Evolutionary conservation across 768 basidiomycete species (phyloP).

Genomic region (Hericium erinaceus): DNA sequence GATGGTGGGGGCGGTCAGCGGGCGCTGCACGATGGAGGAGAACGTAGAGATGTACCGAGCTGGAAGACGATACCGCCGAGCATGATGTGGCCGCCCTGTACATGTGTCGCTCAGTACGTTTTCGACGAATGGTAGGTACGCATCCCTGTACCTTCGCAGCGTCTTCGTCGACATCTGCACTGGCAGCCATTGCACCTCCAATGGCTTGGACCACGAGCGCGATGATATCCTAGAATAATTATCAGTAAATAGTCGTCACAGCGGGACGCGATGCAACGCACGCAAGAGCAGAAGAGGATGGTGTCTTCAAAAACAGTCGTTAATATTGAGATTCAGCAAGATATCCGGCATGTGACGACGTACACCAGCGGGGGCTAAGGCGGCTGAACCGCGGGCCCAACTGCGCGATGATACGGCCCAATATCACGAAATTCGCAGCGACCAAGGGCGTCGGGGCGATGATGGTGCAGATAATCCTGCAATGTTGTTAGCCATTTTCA

Average conservation of each 20-base stretch:
- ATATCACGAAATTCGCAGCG: slow-evolving; percentile 11
- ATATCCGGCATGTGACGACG: background rate
- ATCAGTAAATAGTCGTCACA: background rate
- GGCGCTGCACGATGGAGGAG: background rate
- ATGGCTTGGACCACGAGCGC: slow-evolving; percentile 1
- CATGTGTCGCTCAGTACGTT: background rate
- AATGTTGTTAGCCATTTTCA: background rate
- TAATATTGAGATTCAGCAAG: background rate
- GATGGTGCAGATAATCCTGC: slow-evolving; percentile 4
- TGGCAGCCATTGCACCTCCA: slow-evolving; percentile 6
- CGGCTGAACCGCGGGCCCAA: slow-evolving; percentile 11
- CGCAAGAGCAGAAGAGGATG: slow-evolving; percentile 9
- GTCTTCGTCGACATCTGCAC: background rate
- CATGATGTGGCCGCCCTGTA: slow-evolving; percentile 21
- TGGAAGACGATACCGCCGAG: slow-evolving; percentile 22
- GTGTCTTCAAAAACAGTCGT: background rate
- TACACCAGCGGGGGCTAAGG: slow-evolving; percentile 8
- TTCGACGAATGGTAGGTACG: background rate
- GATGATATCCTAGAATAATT: slow-evolving; percentile 7
- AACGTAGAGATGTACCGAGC: slow-evolving; percentile 13
- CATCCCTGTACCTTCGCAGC: background rate
- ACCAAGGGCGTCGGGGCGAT: slow-evolving; percentile 12
- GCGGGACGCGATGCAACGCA: background rate
- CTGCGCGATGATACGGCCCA: slow-evolving; percentile 9
- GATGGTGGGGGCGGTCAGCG: background rate